A percentile compares a stretch with the other conserved stretches of the same genome.
Evolutionary conservation across 2,329 filamentous ascomycete genomes (phyloP).

Genomic region (Nemania bipapillata): DNA sequence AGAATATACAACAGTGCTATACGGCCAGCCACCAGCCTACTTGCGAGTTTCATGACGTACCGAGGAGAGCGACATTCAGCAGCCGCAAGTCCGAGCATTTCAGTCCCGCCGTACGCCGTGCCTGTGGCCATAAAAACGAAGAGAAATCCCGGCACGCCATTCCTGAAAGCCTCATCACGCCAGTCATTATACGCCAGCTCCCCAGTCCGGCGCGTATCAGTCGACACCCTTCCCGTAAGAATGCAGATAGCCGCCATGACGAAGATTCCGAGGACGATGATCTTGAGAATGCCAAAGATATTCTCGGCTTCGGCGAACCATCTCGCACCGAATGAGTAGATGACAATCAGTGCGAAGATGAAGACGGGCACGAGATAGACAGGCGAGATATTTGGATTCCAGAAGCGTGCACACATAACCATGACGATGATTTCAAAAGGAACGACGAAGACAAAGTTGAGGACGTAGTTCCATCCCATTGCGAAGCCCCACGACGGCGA

Average conservation of each 20-base stretch:
- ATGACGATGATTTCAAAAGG: constrained; percentile 55
- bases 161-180: constrained; percentile 59
- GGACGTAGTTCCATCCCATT: constrained; percentile 56
- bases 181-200: constrained; percentile 62
- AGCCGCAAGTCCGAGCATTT: constrained; percentile 59
- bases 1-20: constrained; percentile 56
- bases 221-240: constrained; percentile 60
- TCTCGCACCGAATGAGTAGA: constrained; percentile 60
- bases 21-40: constrained; percentile 55
- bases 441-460: constrained; percentile 53
- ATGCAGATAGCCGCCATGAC: constrained; percentile 67
- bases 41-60: constrained; percentile 54
- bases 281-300: constrained; percentile 63
- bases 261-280: constrained; percentile 64
- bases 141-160: constrained; percentile 57
- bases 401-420: constrained; percentile 49
- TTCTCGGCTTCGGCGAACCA: constrained; percentile 64
- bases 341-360: constrained; percentile 54
- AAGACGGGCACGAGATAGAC: constrained; percentile 54
- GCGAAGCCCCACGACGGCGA: constrained; percentile 54
- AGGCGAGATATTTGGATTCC: constrained; percentile 44
- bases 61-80: constrained; percentile 56
- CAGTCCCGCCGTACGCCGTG: constrained; percentile 59
- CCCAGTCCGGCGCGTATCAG: constrained; percentile 57
- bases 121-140: constrained; percentile 59